A percentile compares a stretch with the other conserved stretches of the same genome.
Evolutionary conservation across 2,329 filamentous ascomycete species (phyloP).

Genomic region (Whalleya microplaca): DNA sequence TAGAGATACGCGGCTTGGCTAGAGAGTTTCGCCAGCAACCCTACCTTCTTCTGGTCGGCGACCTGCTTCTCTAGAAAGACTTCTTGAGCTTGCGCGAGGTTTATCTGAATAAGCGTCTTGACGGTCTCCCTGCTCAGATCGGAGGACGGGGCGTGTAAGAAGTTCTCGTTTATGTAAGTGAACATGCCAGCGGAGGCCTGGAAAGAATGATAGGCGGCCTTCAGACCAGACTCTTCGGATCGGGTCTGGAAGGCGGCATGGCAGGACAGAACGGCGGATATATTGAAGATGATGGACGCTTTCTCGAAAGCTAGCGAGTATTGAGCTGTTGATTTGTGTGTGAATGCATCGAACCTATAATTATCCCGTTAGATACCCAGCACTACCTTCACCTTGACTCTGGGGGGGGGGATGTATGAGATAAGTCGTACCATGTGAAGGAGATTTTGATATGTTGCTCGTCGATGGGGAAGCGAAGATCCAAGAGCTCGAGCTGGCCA

Average conservation of each 20-base stretch:
- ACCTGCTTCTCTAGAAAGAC: slow-evolving; percentile 98
- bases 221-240: slow-evolving; percentile 88
- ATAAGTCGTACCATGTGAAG: slow-evolving; percentile 80
- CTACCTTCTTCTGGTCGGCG: slow-evolving; percentile 88
- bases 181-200: slow-evolving; percentile 99
- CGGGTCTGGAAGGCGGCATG: slow-evolving; percentile 93
- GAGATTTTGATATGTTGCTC: slow-evolving; percentile 99
- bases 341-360: slow-evolving; percentile 96
- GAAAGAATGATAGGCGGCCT: slow-evolving; percentile 97
- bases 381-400: slow-evolving; percentile 8
- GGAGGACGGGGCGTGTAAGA: slow-evolving; percentile 94
- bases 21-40: slow-evolving; percentile 87
- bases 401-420: background rate
- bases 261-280: slow-evolving; percentile 93
- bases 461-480: slow-evolving; percentile 93
- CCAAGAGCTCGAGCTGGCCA: slow-evolving; percentile 91
- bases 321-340: slow-evolving; percentile 94
- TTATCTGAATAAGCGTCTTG: slow-evolving; percentile 89
- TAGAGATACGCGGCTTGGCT: slow-evolving; percentile 91
- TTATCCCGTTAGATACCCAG: slow-evolving; percentile 19
- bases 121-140: slow-evolving; percentile 95
- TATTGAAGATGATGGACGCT: slow-evolving; percentile 99
- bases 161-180: slow-evolving; percentile 99
- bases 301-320: slow-evolving; percentile 98
- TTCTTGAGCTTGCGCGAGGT: slow-evolving; percentile 94